These are phyloP conservation scores for Tremella mesenterica DNA, from an alignment of 768 basidiomycete genomes.

Conservation along the genomic window DNA sequence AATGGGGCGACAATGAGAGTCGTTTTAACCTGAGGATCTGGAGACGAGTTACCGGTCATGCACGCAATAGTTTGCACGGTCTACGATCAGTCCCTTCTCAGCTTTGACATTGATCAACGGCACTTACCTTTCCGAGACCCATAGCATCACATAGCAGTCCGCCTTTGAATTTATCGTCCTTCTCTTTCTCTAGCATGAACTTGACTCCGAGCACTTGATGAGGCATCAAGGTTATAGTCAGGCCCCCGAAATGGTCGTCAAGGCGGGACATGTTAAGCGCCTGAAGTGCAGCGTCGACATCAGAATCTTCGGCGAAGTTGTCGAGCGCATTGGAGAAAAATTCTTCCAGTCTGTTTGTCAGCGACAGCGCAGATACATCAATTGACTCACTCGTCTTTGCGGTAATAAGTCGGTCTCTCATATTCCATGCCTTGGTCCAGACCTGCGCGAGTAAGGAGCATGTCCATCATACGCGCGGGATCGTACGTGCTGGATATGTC, in stretches of 20 bases:
- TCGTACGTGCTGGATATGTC: too few relatives aligned
- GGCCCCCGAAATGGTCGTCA: slow-evolving; percentile 52
- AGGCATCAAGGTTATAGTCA: slow-evolving; percentile 58
- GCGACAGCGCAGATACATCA: background rate
- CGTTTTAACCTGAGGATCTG: slow-evolving; percentile 53
- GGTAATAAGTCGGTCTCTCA: too few relatives aligned
- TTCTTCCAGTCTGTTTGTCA: slow-evolving; percentile 15
- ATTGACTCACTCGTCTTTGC: slow-evolving; percentile 7
- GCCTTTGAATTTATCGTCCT: slow-evolving; percentile 23
- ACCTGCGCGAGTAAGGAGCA: too few relatives aligned
- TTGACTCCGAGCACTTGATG: slow-evolving; percentile 60
- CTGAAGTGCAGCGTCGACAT: slow-evolving; percentile 54
- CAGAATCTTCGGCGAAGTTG: slow-evolving; percentile 48
- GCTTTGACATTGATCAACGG: background rate
- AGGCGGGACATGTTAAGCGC: slow-evolving; percentile 52
- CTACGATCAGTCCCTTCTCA: slow-evolving; percentile 9
- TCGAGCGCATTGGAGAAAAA: slow-evolving; percentile 35
- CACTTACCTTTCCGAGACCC: slow-evolving; percentile 49
- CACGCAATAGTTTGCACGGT: slow-evolving; percentile 54
- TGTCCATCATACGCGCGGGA: too few relatives aligned
- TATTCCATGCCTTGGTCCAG: too few relatives aligned
- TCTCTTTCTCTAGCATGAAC: slow-evolving; percentile 59
- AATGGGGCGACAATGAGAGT: slow-evolving; percentile 62
- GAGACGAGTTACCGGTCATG: slow-evolving; percentile 53
- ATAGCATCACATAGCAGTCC: slow-evolving; percentile 54